Conservation (phyloP, 2,329 filamentous ascomycete species). For the Sporothrix brunneoviolacea region DNA sequence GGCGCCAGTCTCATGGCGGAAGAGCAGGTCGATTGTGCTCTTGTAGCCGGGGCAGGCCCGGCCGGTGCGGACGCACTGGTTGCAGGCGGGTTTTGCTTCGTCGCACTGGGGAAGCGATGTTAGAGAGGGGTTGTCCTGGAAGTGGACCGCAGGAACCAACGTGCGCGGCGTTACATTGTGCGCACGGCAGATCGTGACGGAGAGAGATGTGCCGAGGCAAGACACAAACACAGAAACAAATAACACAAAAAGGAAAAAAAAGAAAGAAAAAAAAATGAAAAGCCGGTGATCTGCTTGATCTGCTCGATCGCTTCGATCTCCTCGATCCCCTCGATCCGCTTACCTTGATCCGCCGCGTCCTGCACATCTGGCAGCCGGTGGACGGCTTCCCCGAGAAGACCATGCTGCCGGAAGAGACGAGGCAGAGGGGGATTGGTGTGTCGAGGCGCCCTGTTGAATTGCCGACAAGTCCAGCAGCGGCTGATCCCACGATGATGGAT, state of each 20-base stretch:
- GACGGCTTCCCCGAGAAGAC: constrained; percentile 62
- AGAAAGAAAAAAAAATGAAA: too few relatives aligned
- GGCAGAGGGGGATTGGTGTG: background rate
- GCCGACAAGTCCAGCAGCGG: too few relatives aligned
- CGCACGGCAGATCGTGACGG: too few relatives aligned
- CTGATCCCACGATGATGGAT: too few relatives aligned
- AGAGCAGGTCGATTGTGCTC: constrained; percentile 65
- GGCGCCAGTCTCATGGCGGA: constrained; percentile 62
- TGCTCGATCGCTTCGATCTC: too few relatives aligned
- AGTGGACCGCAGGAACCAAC: background rate
- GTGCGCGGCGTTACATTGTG: too few relatives aligned
- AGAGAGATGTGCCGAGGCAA: too few relatives aligned
- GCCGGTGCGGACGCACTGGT: constrained; percentile 57
- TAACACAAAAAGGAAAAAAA: too few relatives aligned
- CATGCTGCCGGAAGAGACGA: constrained; percentile 33
- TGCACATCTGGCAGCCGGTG: constrained; percentile 67
- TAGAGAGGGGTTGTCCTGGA: constrained; percentile 7
- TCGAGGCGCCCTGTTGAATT: too few relatives aligned
- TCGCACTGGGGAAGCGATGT: constrained; percentile 47
- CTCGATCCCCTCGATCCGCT: background rate
- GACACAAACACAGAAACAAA: too few relatives aligned
- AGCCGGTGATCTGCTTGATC: too few relatives aligned
- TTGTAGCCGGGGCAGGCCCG: constrained; percentile 61
- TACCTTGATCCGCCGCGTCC: constrained; percentile 68
- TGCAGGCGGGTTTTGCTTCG: constrained; percentile 59